Evolutionary conservation across 140 eudicot genomes (phyloP).

Genomic region (Ambrosia hybrid): DNA sequence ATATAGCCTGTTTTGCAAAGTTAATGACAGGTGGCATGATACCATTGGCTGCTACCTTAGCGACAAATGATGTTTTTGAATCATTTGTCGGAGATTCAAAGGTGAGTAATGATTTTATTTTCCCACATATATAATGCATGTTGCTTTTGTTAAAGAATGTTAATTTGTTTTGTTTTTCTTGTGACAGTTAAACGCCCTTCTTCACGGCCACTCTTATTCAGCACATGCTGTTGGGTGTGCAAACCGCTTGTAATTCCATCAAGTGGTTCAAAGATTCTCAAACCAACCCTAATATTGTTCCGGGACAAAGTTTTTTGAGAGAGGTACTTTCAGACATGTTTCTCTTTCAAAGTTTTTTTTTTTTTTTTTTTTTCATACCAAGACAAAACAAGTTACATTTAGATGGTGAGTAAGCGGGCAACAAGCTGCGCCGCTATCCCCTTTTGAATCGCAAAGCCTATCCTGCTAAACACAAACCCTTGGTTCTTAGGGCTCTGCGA

Average conservation of each 20-base stretch:
- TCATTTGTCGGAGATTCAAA: slow-evolving; percentile 90
- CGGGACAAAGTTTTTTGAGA: slow-evolving; percentile 50
- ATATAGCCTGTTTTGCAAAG: slow-evolving; percentile 90
- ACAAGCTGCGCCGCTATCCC: too few relatives aligned
- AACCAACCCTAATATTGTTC: slow-evolving; percentile 59
- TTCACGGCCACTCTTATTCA: slow-evolving; percentile 94
- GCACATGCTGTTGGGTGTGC: slow-evolving; percentile 96
- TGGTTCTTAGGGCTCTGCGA: accelerated
- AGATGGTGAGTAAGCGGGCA: too few relatives aligned
- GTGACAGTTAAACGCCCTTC: slow-evolving; percentile 80
- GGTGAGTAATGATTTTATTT: slow-evolving; percentile 35
- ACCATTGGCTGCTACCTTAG: slow-evolving; percentile 94
- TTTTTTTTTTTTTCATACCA: too few relatives aligned
- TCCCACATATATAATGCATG: neutral
- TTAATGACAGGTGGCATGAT: slow-evolving; percentile 95
- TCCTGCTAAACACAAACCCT: too few relatives aligned
- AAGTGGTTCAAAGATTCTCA: slow-evolving; percentile 73
- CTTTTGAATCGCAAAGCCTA: too few relatives aligned
- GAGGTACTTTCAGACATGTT: slow-evolving; percentile 53
- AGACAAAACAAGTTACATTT: too few relatives aligned
- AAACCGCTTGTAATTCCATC: slow-evolving; percentile 75
- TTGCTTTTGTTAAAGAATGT: neutral
- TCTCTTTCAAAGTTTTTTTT: neutral
- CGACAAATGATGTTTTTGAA: slow-evolving; percentile 71
- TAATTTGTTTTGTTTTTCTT: slow-evolving; percentile 18